Percentiles rank a stretch among this genome's conserved stretches.
Conservation (phyloP, 2,329 filamentous ascomycete species). For the Emergomyces africanus region DNA sequence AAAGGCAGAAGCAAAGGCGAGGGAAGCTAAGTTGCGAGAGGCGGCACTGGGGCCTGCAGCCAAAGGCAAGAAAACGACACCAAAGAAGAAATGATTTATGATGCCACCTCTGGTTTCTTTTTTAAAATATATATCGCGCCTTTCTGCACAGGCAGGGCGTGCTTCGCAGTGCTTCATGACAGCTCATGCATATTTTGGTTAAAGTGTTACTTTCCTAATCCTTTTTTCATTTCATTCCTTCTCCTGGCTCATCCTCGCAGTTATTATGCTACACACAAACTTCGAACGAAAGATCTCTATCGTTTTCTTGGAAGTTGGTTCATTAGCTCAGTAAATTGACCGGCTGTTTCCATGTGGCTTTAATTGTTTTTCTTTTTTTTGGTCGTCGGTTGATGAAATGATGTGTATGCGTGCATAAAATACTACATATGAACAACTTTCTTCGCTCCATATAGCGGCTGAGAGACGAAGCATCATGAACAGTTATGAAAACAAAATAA, state of each 20-base stretch:
- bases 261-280: neutral
- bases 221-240: neutral
- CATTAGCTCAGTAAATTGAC: neutral
- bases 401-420: too few relatives aligned
- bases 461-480: too few relatives aligned
- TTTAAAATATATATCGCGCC: neutral
- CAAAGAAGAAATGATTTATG: constrained; percentile 16
- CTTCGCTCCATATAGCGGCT: too few relatives aligned
- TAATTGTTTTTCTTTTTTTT: neutral
- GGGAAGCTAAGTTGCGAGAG: constrained; percentile 28
- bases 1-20: constrained; percentile 22
- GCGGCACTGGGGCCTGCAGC: constrained; percentile 24
- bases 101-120: neutral
- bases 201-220: neutral
- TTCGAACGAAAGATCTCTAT: neutral
- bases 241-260: neutral
- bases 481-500: too few relatives aligned
- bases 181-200: neutral
- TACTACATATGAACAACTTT: too few relatives aligned
- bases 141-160: neutral
- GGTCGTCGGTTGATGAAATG: neutral
- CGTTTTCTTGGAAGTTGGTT: neutral
- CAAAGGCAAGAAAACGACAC: constrained; percentile 17
- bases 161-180: neutral
- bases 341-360: neutral